Evolutionary conservation across 148 eudicot species (phyloP), one percentile per base, ranked within the genome.

Genomic region (Polygonum maritimum): DNA sequence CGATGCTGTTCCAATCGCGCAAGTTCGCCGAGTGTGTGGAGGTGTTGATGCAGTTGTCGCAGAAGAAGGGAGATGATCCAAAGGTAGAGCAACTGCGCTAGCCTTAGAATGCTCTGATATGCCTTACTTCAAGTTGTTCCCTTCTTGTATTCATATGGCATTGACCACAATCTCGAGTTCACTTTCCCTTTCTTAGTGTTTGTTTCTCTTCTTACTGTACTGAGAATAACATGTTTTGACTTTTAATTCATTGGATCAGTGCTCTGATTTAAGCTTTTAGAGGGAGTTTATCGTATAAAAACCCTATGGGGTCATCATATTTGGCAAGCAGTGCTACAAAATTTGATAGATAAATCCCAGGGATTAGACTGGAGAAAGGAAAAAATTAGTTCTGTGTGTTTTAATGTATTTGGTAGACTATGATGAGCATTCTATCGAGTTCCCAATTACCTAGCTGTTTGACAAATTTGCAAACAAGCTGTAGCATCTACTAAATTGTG

Each of bases 11-110:
- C 78, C 91, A 90, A 71, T 82, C 88, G 26, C 89, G 90, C 73
- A 90, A 90, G 90, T 88, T 77, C 69, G 80, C 70, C 16, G 98
- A 94, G 13, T 91, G 97, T 76, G 72, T 87, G 54, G 88, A 88
- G 75, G 78, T 90, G 39, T 83, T 94, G 84, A 76, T 80, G 80
- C 94, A 87, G 78, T 84, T 94, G 44, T 79, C 81, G 85, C 91
- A 80, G 75, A 87, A 84, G 73, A 94, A 90, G 78, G 83, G 76
- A 14, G 81, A 82, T 49, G 94, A 87, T 84, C 97, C 91, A 0
- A 89, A 91, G 98, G 98, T 94, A 74, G 33, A n/a, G 78, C 19
- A 31, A 12, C 35, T 14, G 2, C 1, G 74, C 40, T 47, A 39
- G 69, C 26, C 3, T 63, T 67, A 19, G 40, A n/a, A 11, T 45